Evolutionary conservation across 2,329 filamentous ascomycete genomes (phyloP).

Genomic region (Colletotrichum theobromicola): DNA sequence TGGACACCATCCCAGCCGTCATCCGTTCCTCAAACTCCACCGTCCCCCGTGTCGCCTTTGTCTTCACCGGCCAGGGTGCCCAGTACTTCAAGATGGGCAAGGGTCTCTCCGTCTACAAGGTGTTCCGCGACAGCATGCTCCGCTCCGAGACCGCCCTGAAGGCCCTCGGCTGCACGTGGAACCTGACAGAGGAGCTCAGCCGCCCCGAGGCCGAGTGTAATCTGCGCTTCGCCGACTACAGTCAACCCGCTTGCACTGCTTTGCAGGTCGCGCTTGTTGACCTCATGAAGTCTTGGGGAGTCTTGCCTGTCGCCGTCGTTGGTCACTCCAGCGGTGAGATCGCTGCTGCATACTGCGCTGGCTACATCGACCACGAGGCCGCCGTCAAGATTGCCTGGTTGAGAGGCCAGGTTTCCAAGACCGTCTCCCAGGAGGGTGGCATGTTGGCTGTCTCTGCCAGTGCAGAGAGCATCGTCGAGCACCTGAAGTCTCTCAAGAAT

Average conservation of each 20-base stretch:
- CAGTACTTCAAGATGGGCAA: constrained; percentile 49
- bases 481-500: constrained; percentile 17
- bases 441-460: constrained; percentile 54
- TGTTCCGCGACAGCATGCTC: constrained; percentile 41
- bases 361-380: constrained; percentile 41
- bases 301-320: constrained; percentile 32
- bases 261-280: constrained; percentile 47
- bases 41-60: constrained; percentile 39
- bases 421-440: constrained; percentile 28
- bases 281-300: constrained; percentile 31
- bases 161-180: constrained; percentile 16
- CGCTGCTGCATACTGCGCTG: constrained; percentile 47
- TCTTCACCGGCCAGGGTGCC: constrained; percentile 49
- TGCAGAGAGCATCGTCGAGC: constrained; percentile 53
- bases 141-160: constrained; percentile 24
- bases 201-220: constrained; percentile 26
- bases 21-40: constrained; percentile 30
- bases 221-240: constrained; percentile 29
- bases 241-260: constrained; percentile 47
- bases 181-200: constrained; percentile 28
- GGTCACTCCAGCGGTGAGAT: constrained; percentile 46
- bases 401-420: constrained; percentile 11
- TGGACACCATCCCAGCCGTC: constrained; percentile 27
- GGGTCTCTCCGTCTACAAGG: constrained; percentile 43
- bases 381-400: constrained; percentile 36